A percentile compares a stretch with the other conserved stretches of the same genome.
Evolutionary conservation across 2,329 filamentous ascomycete species (phyloP).

Genomic region (Hypoxylon sp.): DNA sequence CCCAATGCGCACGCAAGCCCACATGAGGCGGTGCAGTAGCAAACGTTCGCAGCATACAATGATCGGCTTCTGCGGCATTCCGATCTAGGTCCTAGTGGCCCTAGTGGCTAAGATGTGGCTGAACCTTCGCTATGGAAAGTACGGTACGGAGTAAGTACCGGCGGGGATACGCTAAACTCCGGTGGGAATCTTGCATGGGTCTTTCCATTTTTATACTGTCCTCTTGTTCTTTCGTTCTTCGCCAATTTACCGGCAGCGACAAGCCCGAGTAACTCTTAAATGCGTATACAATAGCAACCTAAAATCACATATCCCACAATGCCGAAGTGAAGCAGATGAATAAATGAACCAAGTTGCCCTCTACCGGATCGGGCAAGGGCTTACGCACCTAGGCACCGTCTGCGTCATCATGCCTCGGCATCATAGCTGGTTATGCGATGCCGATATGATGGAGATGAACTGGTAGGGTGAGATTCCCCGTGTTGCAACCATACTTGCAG

Average conservation of each 20-base stretch:
- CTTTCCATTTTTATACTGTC: constrained; percentile 11
- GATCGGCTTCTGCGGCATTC: background rate
- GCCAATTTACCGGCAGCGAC: background rate
- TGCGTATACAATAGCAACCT: background rate
- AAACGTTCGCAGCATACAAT: background rate
- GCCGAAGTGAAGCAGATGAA: background rate
- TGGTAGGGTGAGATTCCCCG: background rate
- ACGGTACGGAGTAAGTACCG: constrained; percentile 18
- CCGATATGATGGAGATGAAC: background rate
- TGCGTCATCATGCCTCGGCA: constrained; percentile 8
- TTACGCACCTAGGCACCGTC: background rate
- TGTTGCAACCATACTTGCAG: constrained; percentile 1
- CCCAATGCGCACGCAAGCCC: background rate
- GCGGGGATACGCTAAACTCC: constrained; percentile 16
- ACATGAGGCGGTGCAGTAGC: constrained; percentile 34
- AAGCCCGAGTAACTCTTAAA: background rate
- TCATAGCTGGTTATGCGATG: background rate
- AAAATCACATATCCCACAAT: background rate
- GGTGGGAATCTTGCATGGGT: constrained; percentile 20
- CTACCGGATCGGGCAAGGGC: background rate
- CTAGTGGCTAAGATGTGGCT: constrained; percentile 32
- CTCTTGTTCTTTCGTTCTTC: background rate
- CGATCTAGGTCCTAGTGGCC: background rate
- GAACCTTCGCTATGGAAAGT: constrained; percentile 10
- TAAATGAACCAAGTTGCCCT: background rate